Evolutionary conservation across 148 eudicot genomes (phyloP).

Genomic region (Drosera capensis): DNA sequence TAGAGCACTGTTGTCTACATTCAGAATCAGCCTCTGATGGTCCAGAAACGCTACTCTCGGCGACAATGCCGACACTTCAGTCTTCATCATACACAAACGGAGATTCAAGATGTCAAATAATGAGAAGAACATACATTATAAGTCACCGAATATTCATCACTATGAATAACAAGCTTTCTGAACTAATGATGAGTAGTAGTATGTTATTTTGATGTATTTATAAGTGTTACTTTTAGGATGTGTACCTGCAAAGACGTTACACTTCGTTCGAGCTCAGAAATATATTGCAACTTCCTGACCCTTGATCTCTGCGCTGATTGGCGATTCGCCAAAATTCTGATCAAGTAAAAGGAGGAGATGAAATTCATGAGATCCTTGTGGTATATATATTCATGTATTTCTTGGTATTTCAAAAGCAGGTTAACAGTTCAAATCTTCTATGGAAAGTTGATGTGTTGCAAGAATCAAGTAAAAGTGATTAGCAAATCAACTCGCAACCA

Average conservation of each 20-base stretch:
- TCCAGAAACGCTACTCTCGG: constrained; percentile 89
- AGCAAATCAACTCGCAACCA: no score
- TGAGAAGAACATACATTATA: no score
- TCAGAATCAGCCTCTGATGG: constrained; percentile 78
- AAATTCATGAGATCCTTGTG: neutral
- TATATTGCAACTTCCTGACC: constrained; percentile 87
- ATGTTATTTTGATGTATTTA: neutral
- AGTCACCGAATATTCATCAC: no score
- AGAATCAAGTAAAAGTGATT: no score
- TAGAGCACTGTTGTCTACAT: constrained; percentile 74
- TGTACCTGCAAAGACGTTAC: constrained; percentile 75
- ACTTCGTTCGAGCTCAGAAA: constrained; percentile 86
- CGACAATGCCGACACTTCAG: constrained; percentile 85
- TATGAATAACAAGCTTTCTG: neutral
- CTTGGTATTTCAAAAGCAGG: no score
- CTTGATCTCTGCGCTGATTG: constrained; percentile 97
- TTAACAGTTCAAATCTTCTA: no score
- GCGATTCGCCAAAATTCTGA: constrained; percentile 81
- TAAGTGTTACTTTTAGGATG: neutral
- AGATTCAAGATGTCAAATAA: neutral
- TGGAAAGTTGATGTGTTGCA: no score
- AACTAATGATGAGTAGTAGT: neutral
- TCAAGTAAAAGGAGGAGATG: no score
- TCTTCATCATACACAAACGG: constrained; percentile 20
- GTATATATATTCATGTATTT: neutral